phyloP scores from a whole-genome alignment of 139 green algal species.

The Astrephomene gubernaculifera region DNA sequence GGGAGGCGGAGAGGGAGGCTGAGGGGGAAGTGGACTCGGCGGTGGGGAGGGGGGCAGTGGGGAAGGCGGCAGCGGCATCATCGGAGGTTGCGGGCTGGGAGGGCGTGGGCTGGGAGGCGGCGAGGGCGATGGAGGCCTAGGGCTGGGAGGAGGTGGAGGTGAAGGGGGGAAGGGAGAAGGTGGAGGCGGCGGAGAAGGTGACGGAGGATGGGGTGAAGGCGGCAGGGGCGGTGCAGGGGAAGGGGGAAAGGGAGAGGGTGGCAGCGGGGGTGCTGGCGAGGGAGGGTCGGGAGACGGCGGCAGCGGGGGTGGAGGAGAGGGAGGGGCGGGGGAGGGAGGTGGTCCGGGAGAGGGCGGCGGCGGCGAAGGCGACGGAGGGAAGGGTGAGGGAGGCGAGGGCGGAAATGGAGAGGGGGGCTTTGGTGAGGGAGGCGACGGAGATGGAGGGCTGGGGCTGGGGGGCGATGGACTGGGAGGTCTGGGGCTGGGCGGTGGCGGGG shows the following conservation, averaged over 20 bases:
- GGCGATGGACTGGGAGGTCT: too few species aligned
- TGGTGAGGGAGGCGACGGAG: not conserved
- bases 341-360: not conserved
- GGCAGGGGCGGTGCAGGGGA: not conserved
- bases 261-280: not conserved
- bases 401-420: not conserved
- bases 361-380: not conserved
- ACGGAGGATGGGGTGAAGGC: too few species aligned
- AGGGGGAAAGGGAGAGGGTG: not conserved
- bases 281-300: too few species aligned
- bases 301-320: not conserved
- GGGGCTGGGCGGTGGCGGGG: not conserved
- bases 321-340: not conserved
- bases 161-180: not conserved
- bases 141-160: not conserved
- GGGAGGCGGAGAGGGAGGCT: too few species aligned
- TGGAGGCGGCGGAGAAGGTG: not conserved
- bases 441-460: not conserved
- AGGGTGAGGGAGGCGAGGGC: not conserved
- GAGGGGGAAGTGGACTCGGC: too few species aligned
- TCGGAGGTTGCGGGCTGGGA: not conserved
- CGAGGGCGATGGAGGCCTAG: not conserved
- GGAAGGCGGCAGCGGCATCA: not conserved
- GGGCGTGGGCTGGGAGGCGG: not conserved
- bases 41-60: not conserved